Conservation (phyloP, 306 rosid species). For the Prunus salicina region DNA sequence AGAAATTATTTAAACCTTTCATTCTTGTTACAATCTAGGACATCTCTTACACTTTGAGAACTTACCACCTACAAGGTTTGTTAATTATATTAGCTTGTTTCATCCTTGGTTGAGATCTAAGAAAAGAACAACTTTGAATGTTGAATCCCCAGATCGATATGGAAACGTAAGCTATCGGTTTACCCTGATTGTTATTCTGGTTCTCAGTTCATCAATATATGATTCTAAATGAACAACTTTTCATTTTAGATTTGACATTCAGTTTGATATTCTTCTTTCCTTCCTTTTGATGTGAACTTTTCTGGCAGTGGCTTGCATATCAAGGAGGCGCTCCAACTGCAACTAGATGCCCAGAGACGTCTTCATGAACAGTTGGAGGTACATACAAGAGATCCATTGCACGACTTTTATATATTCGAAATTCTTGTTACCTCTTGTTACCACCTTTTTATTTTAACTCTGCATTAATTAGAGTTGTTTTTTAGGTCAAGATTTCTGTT, state of each 20-base stretch:
- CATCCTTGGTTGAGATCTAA: constrained; percentile 16
- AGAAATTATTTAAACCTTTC: too few species aligned
- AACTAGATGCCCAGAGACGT: constrained; percentile 77
- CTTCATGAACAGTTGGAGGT: constrained; percentile 97
- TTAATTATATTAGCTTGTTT: too few species aligned
- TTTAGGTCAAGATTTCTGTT: too few species aligned
- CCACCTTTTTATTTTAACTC: too few species aligned
- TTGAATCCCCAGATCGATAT: constrained; percentile 47
- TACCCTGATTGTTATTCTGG: neutral
- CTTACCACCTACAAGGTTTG: too few species aligned
- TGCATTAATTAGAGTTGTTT: too few species aligned
- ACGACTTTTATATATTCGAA: neutral
- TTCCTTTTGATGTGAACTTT: neutral
- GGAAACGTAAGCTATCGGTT: constrained; percentile 46
- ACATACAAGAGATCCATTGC: neutral
- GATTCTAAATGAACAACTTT: neutral
- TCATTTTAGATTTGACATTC: constrained; percentile 1
- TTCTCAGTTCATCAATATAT: neutral
- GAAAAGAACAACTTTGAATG: constrained; percentile 35
- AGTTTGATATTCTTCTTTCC: neutral
- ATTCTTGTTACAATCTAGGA: too few species aligned
- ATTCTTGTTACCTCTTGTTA: neutral
- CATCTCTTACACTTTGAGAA: too few species aligned
- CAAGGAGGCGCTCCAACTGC: constrained; percentile 83
- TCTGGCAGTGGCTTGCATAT: constrained; percentile 65